Conservation (phyloP, 1,139 yeast species). For the Insectozyma bohioensis region DNA sequence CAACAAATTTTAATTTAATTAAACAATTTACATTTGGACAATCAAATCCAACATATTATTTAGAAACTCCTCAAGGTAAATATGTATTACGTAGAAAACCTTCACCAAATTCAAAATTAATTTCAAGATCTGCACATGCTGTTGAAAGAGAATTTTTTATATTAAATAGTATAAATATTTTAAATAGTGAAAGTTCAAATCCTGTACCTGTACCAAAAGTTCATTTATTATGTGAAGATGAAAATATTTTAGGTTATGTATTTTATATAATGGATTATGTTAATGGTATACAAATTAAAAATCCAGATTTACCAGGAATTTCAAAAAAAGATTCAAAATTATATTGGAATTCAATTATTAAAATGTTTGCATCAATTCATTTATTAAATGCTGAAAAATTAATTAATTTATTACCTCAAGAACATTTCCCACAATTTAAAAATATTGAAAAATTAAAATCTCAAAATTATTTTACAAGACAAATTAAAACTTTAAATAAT, state of each 20-base stretch:
- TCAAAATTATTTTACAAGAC: constrained; percentile 54
- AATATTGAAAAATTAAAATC: constrained; percentile 20
- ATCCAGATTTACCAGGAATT: constrained; percentile 49
- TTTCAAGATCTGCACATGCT: constrained; percentile 64
- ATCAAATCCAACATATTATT: constrained; percentile 62
- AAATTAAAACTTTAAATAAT: constrained; percentile 47
- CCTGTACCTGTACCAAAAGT: constrained; percentile 53
- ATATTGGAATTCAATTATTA: constrained; percentile 54
- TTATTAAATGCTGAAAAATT: constrained; percentile 48
- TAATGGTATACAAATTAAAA: constrained; percentile 58
- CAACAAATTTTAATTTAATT: constrained; percentile 20
- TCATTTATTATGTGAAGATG: constrained; percentile 52
- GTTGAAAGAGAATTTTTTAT: constrained; percentile 63
- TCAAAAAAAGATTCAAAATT: constrained; percentile 22
- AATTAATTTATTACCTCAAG: constrained; percentile 43
- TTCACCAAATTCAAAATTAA: constrained; percentile 50
- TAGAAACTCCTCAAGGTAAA: constrained; percentile 42
- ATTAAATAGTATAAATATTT: constrained; percentile 44
- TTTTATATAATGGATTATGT: constrained; percentile 65
- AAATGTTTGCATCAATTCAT: constrained; percentile 54
- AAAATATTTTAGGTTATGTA: constrained; percentile 46
- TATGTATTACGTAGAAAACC: constrained; percentile 64
- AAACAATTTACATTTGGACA: constrained; percentile 66
- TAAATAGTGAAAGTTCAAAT: constrained; percentile 24
- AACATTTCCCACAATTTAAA: constrained; percentile 49